Evolutionary conservation across 2,329 filamentous ascomycete genomes (phyloP), one percentile per base, ranked within the genome.

Genomic region (Cladosporium sp.): DNA sequence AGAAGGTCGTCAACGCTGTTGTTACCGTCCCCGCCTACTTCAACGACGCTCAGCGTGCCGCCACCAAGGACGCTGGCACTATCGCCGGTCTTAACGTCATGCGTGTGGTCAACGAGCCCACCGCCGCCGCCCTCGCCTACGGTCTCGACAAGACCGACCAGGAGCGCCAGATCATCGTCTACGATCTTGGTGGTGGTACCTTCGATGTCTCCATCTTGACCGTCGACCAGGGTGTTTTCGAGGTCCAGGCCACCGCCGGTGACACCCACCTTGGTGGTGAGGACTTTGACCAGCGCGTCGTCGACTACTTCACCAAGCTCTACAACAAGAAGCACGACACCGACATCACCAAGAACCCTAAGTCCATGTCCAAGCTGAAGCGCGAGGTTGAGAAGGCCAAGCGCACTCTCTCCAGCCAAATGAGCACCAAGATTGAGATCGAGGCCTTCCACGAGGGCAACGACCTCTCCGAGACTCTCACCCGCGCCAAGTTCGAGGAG

Each of bases 311-410:
- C 70, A 85, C 86, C 79, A 96, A 97, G 86, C 79, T 82, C 64
- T 97, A 95, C 85, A 97, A 97, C 86, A 96, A 96, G 86, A 93
- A 96, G 83, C 82, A 96, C 80, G 77, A 74, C 64, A 89, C 95
- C 61, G 90, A 99, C 64, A 83, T 97, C 70, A 88, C 85, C 76
- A 95, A 95, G 80, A 90, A 97, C 69, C 77, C 86, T 60, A 96
- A 96, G 88, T 86, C 92, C 61, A 97, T 97, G 91, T 89, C 91
- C 78, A 99, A 97, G 80, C 84, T 99, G 64, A 97, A 97, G 89
- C 91, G 93, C 66, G 93, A 97, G 76, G 92, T 93, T 63, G 93
- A 99, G 76, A 96, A 96, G 85, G 93, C 93, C 76, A 99, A 99
- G 88, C 89, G 93, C 69, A 95, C 91, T 64, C 85, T 99, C 51